These are phyloP conservation scores for Xylaria digitata DNA, from an alignment of 2,329 filamentous ascomycete species.

Conservation along the genomic window DNA sequence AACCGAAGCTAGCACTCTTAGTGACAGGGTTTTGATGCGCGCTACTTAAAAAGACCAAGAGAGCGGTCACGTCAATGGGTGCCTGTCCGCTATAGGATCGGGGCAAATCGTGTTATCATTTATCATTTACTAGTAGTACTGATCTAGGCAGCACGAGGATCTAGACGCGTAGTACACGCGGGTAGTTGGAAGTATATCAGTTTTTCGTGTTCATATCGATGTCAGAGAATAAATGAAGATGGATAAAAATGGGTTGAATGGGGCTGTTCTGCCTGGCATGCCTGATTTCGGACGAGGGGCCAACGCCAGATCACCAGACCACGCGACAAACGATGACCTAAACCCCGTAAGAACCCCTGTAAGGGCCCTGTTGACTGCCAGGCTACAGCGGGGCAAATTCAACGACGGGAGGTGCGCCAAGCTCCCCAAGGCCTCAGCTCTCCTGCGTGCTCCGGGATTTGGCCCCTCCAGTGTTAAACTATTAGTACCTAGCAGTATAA, in stretches of 20 bases:
- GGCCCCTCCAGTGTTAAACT: neutral
- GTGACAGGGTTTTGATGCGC: neutral
- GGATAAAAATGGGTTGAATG: constrained; percentile 1
- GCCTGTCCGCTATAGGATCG: neutral
- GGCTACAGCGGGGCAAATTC: constrained; percentile 29
- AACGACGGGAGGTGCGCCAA: constrained; percentile 7
- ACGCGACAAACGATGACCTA: constrained; percentile 11
- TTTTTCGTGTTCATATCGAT: neutral
- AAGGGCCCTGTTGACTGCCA: constrained; percentile 22
- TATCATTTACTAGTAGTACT: too few relatives aligned
- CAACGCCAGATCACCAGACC: constrained; percentile 31
- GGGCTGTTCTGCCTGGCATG: constrained; percentile 35
- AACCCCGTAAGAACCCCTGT: too few relatives aligned
- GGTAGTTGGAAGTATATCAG: neutral
- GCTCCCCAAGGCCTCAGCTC: constrained; percentile 8
- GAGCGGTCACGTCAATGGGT: neutral
- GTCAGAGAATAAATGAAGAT: neutral
- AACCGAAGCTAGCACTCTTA: neutral
- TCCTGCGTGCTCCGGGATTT: neutral
- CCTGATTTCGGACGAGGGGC: constrained; percentile 4
- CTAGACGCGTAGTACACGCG: too few relatives aligned
- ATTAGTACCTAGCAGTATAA: neutral
- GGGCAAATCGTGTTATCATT: too few relatives aligned
- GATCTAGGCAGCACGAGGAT: constrained; percentile 15
- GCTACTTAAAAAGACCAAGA: neutral